Conservation (phyloP, 176 grass and related monocot species). For the Chrysopogon serrulatus region DNA sequence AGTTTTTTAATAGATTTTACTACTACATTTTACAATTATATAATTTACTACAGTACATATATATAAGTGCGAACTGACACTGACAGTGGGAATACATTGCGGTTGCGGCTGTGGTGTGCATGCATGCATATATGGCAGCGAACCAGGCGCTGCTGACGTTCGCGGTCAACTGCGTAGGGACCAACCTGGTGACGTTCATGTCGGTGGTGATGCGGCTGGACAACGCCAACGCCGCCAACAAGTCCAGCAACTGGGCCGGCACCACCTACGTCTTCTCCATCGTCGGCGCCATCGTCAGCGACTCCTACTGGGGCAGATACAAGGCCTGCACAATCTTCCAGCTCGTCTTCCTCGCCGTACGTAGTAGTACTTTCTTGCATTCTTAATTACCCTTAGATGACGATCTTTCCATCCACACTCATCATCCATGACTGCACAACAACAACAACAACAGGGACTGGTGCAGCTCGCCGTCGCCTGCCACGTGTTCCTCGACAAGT, state of each 20-base stretch:
- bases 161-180: conserved; percentile 49
- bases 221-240: conserved; percentile 58
- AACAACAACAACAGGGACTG: conserved; percentile 42
- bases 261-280: conserved; percentile 76
- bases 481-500: conserved; percentile 36
- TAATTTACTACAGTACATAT: neutral
- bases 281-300: conserved; percentile 60
- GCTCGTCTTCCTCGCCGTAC: conserved; percentile 50
- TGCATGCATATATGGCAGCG: conserved; percentile 12
- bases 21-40: too few relatives aligned
- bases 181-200: conserved; percentile 72
- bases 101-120: too few relatives aligned
- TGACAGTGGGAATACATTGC: neutral
- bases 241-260: conserved; percentile 56
- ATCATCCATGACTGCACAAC: too few relatives aligned
- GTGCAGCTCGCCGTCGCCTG: conserved; percentile 39
- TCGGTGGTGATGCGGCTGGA: conserved; percentile 56
- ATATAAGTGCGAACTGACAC: neutral
- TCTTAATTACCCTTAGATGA: too few relatives aligned
- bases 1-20: neutral
- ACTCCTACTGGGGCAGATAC: conserved; percentile 79
- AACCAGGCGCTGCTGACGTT: conserved; percentile 67
- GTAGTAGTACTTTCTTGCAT: neutral
- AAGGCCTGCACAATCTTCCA: conserved; percentile 70
- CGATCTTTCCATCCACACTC: too few relatives aligned